Evolutionary conservation across 2,329 filamentous ascomycete genomes (phyloP).

Genomic region (Rutstroemia sp.): DNA sequence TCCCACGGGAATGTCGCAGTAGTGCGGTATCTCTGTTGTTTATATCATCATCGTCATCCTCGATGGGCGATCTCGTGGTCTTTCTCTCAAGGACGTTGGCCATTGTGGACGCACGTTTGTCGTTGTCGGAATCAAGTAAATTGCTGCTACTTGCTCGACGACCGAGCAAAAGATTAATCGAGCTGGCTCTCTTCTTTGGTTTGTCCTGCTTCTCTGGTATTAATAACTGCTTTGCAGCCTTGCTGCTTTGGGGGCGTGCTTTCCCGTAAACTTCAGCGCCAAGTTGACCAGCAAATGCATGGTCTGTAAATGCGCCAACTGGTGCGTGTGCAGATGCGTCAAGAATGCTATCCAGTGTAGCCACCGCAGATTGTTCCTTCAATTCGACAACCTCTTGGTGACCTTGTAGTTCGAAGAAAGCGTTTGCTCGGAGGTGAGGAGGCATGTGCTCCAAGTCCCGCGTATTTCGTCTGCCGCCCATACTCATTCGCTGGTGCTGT

Average conservation of each 20-base stretch:
- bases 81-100: conserved; percentile 18
- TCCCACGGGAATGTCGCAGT: conserved; percentile 12
- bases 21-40: conserved; percentile 17
- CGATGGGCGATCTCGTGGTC: conserved; percentile 14
- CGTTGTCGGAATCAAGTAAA: conserved; percentile 14
- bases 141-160: conserved; percentile 21
- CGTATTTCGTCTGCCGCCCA: conserved; percentile 27
- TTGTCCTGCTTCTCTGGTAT: conserved; percentile 17
- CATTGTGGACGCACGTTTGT: conserved; percentile 19
- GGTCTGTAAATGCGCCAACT: conserved; percentile 85
- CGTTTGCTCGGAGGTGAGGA: conserved; percentile 80
- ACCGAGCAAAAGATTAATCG: conserved; percentile 39
- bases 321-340: conserved; percentile 84
- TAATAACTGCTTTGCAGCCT: conserved; percentile 34
- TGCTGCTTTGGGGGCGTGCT: conserved; percentile 46
- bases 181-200: conserved; percentile 39
- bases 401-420: conserved; percentile 70
- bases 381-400: conserved; percentile 45
- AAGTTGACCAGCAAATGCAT: conserved; percentile 70
- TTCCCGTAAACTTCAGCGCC: conserved; percentile 68
- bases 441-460: conserved; percentile 52
- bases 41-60: conserved; percentile 23
- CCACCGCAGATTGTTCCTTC: conserved; percentile 76
- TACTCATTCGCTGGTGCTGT: conserved; percentile 28
- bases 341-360: conserved; percentile 83